phyloP scores from a whole-genome alignment of 192 early-diverging fungal species.

The Coemansia sp. region DNA sequence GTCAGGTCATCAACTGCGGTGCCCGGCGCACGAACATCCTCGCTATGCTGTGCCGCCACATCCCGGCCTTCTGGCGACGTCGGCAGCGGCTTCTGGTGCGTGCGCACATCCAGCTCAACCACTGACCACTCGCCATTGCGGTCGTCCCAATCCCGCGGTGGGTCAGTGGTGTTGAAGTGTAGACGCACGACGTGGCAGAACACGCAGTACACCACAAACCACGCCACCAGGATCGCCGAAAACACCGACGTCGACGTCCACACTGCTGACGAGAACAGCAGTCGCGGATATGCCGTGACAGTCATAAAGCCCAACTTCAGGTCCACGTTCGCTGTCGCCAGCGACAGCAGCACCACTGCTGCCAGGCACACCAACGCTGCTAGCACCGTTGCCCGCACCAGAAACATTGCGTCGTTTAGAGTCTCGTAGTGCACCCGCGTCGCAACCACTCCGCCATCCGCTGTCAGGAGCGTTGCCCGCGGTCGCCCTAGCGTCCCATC shows the following conservation, averaged over 20 bases:
- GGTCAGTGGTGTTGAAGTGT: slow-evolving; percentile 49
- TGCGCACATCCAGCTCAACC: slow-evolving; percentile 43
- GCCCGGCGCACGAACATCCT: background rate
- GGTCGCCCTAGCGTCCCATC: slow-evolving; percentile 20
- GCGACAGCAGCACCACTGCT: slow-evolving; percentile 36
- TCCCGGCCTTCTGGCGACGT: background rate
- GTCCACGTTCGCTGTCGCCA: slow-evolving; percentile 45
- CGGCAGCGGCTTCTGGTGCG: slow-evolving; percentile 18
- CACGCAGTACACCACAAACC: slow-evolving; percentile 50
- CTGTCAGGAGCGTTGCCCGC: slow-evolving; percentile 44
- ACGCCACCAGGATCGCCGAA: slow-evolving; percentile 48
- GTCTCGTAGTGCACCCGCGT: slow-evolving; percentile 54
- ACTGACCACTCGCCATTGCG: slow-evolving; percentile 52
- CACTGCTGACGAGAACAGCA: slow-evolving; percentile 47
- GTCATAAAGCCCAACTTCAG: slow-evolving; percentile 42
- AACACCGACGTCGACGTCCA: slow-evolving; percentile 52
- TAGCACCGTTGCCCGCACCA: slow-evolving; percentile 33
- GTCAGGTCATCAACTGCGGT: background rate
- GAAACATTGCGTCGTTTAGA: slow-evolving; percentile 51
- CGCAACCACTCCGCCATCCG: slow-evolving; percentile 46
- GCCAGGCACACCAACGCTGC: slow-evolving; percentile 34
- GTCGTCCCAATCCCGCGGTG: slow-evolving; percentile 55
- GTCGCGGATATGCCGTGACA: slow-evolving; percentile 40
- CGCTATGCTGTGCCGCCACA: background rate
- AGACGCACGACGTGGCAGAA: slow-evolving; percentile 47